Evolutionary conservation across 345 rosid species (phyloP), one percentile per base, ranked within the genome.

Genomic region (Rhizophora mangle): DNA sequence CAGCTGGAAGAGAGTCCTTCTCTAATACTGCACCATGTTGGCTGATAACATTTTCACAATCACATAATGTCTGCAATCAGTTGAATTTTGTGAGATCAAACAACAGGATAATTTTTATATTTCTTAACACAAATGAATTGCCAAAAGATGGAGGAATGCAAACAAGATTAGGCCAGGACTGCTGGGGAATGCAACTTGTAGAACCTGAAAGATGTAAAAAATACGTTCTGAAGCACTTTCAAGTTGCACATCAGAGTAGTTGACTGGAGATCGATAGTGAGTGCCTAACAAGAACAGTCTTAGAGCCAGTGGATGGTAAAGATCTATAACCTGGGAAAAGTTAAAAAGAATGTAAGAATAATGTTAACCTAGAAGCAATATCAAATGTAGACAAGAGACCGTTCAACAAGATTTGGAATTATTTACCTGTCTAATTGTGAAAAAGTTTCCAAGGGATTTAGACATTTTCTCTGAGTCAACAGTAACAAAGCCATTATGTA

Each of bases 381-480:
- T 18, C 49, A 30, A 68, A 63, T 22, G 5, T 22, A 9, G 15
- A 62, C 72, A 32, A 62, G 62, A n/a, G 32, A 57, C 16, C 18
- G 52, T 31, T 19, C 21, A 61, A 59, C 10, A 29, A 43, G 13
- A 34, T 47, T 63, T 46, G 19, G 19, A 56, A 58, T 61, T 52
- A 34, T 34, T 79, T 79, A 91, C 98, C 96, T 89, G 89, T 78
- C 97, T 86, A 69, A 91, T 89, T 6, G 99, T 91, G 82, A 95
- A 95, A 80, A 95, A 95, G 72, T 95, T 95, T 57, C 99, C 99
- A 24, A 91, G 91, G 59, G 96, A 94, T 79, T 94, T 94, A 20
- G 99, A 95, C 99, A 91, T 95, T 68, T 95, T 95, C 86, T 95
- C 97, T 0, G 96, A 91, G 76, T 91, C 97, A 78, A 95, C 73